These are phyloP conservation scores for Aspergillus incahuasiensis DNA, from an alignment of 495 filamentous ascomycete genomes.

Conservation along the genomic window DNA sequence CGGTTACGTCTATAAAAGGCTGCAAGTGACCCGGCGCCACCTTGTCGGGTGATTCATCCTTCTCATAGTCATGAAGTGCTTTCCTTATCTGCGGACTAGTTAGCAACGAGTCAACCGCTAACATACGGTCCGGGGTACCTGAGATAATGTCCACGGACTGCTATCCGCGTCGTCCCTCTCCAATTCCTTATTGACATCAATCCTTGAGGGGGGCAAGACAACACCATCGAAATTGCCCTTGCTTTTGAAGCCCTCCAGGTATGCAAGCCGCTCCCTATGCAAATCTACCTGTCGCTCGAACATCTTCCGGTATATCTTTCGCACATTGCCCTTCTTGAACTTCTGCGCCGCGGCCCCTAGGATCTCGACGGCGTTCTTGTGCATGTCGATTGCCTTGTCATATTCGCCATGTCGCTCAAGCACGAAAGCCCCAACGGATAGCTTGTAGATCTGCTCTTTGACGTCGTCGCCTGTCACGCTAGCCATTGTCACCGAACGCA, in stretches of 20 bases:
- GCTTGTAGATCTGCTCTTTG: constrained; percentile 20
- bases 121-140: constrained; percentile 11
- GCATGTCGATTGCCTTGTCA: constrained; percentile 29
- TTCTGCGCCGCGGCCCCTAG: constrained; percentile 6
- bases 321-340: constrained; percentile 15
- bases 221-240: constrained; percentile 11
- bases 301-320: constrained; percentile 19
- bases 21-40: constrained; percentile 8
- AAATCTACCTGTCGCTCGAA: constrained; percentile 17
- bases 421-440: constrained; percentile 16
- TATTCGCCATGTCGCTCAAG: constrained; percentile 25
- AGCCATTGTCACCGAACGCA: neutral
- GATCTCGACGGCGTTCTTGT: constrained; percentile 18
- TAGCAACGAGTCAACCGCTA: too few relatives aligned
- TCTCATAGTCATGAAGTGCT: constrained; percentile 9
- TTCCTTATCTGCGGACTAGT: constrained; percentile 9
- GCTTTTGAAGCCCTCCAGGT: constrained; percentile 8
- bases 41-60: neutral
- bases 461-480: neutral
- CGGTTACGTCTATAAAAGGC: constrained; percentile 8
- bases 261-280: constrained; percentile 15
- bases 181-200: constrained; percentile 13
- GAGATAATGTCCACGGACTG: constrained; percentile 10
- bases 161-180: neutral
- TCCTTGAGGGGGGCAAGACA: constrained; percentile 10